phyloP scores from a whole-genome alignment of 148 eudicot species.

The Linanthus parryae region DNA sequence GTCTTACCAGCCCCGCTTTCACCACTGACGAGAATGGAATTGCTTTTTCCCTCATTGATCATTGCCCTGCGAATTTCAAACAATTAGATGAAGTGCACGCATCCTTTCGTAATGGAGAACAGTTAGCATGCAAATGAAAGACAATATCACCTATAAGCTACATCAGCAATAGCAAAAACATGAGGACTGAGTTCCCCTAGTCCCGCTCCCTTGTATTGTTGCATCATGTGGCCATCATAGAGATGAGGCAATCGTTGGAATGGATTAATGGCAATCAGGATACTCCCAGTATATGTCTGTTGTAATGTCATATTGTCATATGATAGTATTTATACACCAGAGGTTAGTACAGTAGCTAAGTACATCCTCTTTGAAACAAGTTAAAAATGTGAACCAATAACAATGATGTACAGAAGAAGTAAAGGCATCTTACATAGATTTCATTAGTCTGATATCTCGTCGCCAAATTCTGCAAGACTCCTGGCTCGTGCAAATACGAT shows the following conservation, averaged over 20 bases:
- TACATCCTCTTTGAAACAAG: too few relatives aligned
- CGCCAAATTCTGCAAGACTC: slow-evolving; percentile 76
- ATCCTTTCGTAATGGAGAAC: background rate
- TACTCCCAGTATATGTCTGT: slow-evolving; percentile 96
- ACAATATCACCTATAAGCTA: slow-evolving; percentile 64
- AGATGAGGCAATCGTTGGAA: slow-evolving; percentile 86
- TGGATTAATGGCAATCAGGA: slow-evolving; percentile 94
- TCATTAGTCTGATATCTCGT: slow-evolving; percentile 72
- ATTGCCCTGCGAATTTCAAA: slow-evolving; percentile 57
- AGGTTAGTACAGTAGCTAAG: too few relatives aligned
- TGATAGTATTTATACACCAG: too few relatives aligned
- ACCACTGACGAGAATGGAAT: slow-evolving; percentile 89
- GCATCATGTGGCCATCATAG: slow-evolving; percentile 84
- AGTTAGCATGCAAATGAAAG: slow-evolving; percentile 2
- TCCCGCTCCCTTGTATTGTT: slow-evolving; percentile 83
- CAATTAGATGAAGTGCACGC: slow-evolving; percentile 8
- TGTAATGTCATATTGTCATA: slow-evolving; percentile 53
- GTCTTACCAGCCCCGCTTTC: slow-evolving; percentile 99
- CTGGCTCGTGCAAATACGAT: slow-evolving; percentile 93
- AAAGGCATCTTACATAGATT: slow-evolving; percentile 67
- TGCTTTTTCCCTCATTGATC: slow-evolving; percentile 85
- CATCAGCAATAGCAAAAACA: slow-evolving; percentile 89
- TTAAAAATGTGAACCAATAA: slow-evolving; percentile 10
- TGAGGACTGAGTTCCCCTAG: slow-evolving; percentile 91
- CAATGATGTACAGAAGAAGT: slow-evolving; percentile 6